phyloP scores from a whole-genome alignment of 2,329 filamentous ascomycete genomes.

The Huntiella omanensis region DNA sequence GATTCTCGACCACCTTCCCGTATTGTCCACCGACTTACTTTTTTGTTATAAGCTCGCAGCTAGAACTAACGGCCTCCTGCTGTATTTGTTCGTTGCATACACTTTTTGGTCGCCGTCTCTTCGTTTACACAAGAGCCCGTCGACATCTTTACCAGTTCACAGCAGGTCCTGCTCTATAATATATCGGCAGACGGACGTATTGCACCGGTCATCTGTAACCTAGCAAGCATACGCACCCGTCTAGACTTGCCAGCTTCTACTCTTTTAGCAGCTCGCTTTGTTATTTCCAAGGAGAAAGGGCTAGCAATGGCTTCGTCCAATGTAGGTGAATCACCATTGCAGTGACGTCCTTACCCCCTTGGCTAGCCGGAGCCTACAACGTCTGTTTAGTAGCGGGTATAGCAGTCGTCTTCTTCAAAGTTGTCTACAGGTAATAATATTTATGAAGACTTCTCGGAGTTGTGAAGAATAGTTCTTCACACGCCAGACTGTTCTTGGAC shows the following conservation, averaged over 20 bases:
- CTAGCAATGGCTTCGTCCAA: slow-evolving; percentile 12
- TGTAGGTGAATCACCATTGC: slow-evolving; percentile 12
- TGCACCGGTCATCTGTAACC: background rate
- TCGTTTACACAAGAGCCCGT: background rate
- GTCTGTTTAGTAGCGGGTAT: background rate
- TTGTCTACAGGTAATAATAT: too few species aligned
- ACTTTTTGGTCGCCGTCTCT: background rate
- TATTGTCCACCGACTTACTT: background rate
- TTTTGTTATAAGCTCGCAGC: background rate
- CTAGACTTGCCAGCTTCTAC: slow-evolving; percentile 8
- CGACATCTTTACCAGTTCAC: background rate
- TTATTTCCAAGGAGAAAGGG: slow-evolving; percentile 12
- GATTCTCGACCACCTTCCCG: background rate
- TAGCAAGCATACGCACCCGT: slow-evolving; percentile 6
- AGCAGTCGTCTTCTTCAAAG: background rate
- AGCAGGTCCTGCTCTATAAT: background rate
- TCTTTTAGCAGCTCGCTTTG: slow-evolving; percentile 9
- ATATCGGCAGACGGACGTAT: slow-evolving; percentile 5
- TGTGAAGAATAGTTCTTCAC: background rate
- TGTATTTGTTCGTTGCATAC: background rate
- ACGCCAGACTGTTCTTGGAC: background rate
- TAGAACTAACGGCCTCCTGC: background rate
- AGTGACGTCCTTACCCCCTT: slow-evolving; percentile 12
- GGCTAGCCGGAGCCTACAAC: slow-evolving; percentile 6
- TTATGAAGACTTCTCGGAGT: too few species aligned